Evolutionary conservation across 73 alveolate species (phyloP).

Genomic region (Symbiodinium natans): DNA sequence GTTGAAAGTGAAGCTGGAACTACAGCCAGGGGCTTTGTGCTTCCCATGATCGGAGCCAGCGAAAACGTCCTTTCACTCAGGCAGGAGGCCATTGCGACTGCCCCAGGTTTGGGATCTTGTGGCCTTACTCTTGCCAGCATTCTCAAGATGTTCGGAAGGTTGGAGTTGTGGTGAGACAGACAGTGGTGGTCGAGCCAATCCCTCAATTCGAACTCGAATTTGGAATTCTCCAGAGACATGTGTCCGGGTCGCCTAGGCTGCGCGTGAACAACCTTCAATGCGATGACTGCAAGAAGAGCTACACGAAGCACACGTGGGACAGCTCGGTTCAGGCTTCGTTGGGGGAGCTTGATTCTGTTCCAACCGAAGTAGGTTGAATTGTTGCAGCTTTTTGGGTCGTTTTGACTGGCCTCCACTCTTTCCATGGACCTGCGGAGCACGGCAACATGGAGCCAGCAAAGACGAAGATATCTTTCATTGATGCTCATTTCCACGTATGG

Average conservation of each 20-base stretch:
- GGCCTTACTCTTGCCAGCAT: too few species aligned
- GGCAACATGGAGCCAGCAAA: not conserved
- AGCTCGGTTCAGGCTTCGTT: slow-evolving; percentile 96
- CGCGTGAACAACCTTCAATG: slow-evolving; percentile 97
- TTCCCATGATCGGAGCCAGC: not conserved
- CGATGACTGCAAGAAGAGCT: slow-evolving; percentile 98
- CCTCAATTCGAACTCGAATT: not conserved
- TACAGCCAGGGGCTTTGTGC: slow-evolving; percentile 22
- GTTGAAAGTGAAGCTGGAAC: slow-evolving; percentile 81
- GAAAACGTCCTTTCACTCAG: not conserved
- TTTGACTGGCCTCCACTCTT: too few species aligned
- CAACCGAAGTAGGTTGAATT: too few species aligned
- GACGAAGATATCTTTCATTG: not conserved
- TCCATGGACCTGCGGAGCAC: too few species aligned
- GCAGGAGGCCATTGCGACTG: slow-evolving; percentile 39
- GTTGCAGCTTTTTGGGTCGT: too few species aligned
- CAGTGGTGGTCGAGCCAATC: slow-evolving; percentile 60
- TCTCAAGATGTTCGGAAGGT: not conserved
- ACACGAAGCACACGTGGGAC: slow-evolving; percentile 98
- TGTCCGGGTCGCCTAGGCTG: slow-evolving; percentile 40
- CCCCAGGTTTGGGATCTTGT: not conserved
- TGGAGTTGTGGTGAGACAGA: slow-evolving; percentile 66
- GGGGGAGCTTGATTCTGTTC: slow-evolving; percentile 77
- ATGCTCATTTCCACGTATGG: slow-evolving; percentile 66
- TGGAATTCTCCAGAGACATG: too few species aligned